Percentiles rank a stretch among this genome's conserved stretches.
phyloP scores from a whole-genome alignment of 1,284 basidiomycete species.

The Ceratobasidium sp. region DNA sequence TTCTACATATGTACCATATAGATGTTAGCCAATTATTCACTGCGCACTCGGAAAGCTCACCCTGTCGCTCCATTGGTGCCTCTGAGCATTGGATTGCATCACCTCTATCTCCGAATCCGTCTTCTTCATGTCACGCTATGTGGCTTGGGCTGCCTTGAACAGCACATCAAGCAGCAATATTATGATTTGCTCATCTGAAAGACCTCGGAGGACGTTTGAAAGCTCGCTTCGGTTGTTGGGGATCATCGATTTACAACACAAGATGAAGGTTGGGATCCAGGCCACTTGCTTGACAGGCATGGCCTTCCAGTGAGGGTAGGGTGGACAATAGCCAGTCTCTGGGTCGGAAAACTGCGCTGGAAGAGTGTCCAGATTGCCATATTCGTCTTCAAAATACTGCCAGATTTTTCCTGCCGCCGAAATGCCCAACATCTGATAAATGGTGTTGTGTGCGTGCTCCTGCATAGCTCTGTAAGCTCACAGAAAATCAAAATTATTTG shows the following conservation, averaged over 20 bases:
- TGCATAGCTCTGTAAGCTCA: neutral
- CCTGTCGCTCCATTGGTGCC: no score
- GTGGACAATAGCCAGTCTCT: slow-evolving; percentile 1
- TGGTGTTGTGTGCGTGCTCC: neutral
- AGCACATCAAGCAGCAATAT: no score
- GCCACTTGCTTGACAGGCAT: neutral
- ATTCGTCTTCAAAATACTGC: neutral
- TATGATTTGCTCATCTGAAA: no score
- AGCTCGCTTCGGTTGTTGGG: neutral
- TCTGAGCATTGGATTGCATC: no score
- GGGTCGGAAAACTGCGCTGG: neutral
- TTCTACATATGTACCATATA: no score
- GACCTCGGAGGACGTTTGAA: no score
- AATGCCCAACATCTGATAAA: neutral
- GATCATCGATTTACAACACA: neutral
- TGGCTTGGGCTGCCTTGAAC: no score
- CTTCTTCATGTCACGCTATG: no score
- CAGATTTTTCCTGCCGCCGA: neutral
- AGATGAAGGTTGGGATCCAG: neutral
- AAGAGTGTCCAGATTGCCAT: slow-evolving; percentile 11
- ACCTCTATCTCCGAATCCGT: no score
- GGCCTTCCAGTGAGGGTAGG: slow-evolving; percentile 8
- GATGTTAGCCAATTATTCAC: no score
- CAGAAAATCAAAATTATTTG: neutral
- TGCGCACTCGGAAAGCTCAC: no score